Evolutionary conservation across 2,329 filamentous ascomycete genomes (phyloP), one percentile per base, ranked within the genome.

Genomic region (Thielaviopsis musarum): DNA sequence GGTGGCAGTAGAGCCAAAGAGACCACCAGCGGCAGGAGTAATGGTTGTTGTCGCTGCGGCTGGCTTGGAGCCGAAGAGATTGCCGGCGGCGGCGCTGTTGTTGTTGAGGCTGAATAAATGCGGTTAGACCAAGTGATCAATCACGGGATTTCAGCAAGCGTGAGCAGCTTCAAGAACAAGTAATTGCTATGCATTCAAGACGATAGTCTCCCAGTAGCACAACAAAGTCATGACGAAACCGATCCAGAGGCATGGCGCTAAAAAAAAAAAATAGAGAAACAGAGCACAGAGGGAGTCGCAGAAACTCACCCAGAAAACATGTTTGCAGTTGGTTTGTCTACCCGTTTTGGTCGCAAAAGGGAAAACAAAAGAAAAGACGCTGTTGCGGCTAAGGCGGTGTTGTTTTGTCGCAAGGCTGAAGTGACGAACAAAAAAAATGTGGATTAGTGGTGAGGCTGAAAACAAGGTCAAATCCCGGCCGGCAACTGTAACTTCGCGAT

Each of bases 1-100:
- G 21, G 59, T 24, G 21, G 57, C 45, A 2, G 64, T 58, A 54
- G 38, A 59, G 51, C 65, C 68, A 60, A 69, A 68, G 5, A 69
- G 61, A 21, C 67, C 64, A 12, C 64, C 64, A 48, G 64, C 62
- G 53, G 63, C 53, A 19, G 63, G 28, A 28, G 58, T 53, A 51
- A 58, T 41, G 41, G 56, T 38, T 51, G 21, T n/a, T 34, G 59
- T 54, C n/a, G 51, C 17, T 30, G 55, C 19, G 10, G 67, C 59
- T 64, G 58, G 41, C 28, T 54, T 51, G 21, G 48, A 12, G 13
- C 59, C 59, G 24, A 61, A 61, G 3, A 61, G 53, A 41, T 56
- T 51, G 13, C 59, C 59, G 19, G 59, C 54, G 28, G 34, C 57
- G 41, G 54, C n/a, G 19, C 45, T 49, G 45, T 21, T 49, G 45